Conservation (phyloP, 345 rosid genomes). For the Turnera subulata region DNA sequence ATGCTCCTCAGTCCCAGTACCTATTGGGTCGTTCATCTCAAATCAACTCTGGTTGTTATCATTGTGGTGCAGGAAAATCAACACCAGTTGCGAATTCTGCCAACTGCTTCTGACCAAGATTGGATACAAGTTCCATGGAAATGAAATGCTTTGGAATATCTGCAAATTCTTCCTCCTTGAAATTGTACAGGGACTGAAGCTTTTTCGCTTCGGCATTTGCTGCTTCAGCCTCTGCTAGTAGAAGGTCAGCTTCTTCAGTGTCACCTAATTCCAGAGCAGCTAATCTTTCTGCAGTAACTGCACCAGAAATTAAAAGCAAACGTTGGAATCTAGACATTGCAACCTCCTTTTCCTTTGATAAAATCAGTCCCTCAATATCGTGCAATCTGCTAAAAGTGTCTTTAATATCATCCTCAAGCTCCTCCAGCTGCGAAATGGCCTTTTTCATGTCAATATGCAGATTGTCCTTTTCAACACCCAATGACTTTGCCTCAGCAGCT, state of each 20-base stretch:
- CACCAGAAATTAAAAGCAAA: constrained; percentile 49
- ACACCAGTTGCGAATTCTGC: constrained; percentile 54
- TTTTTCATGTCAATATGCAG: constrained; percentile 53
- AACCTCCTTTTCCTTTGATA: constrained; percentile 64
- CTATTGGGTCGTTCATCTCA: too few relatives aligned
- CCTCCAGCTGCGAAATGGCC: constrained; percentile 42
- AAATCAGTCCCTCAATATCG: constrained; percentile 55
- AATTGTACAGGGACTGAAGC: constrained; percentile 43
- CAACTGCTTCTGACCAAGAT: constrained; percentile 48
- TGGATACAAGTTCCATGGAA: constrained; percentile 73
- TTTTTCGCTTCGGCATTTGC: constrained; percentile 68
- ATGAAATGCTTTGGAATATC: constrained; percentile 51
- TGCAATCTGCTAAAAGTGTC: constrained; percentile 52
- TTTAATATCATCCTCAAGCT: constrained; percentile 55
- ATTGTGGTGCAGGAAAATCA: constrained; percentile 21
- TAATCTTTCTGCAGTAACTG: constrained; percentile 69
- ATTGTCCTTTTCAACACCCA: constrained; percentile 59
- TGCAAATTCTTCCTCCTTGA: constrained; percentile 53
- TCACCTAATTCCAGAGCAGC: constrained; percentile 75
- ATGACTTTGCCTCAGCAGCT: constrained; percentile 85
- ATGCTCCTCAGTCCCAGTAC: too few relatives aligned
- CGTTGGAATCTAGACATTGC: constrained; percentile 74
- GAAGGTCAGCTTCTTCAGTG: constrained; percentile 69
- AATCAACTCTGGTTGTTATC: not conserved
- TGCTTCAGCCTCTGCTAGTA: constrained; percentile 69